Evolutionary conservation across 805 yeast genomes (phyloP).

Genomic region (Jamesozyma lodderae): DNA sequence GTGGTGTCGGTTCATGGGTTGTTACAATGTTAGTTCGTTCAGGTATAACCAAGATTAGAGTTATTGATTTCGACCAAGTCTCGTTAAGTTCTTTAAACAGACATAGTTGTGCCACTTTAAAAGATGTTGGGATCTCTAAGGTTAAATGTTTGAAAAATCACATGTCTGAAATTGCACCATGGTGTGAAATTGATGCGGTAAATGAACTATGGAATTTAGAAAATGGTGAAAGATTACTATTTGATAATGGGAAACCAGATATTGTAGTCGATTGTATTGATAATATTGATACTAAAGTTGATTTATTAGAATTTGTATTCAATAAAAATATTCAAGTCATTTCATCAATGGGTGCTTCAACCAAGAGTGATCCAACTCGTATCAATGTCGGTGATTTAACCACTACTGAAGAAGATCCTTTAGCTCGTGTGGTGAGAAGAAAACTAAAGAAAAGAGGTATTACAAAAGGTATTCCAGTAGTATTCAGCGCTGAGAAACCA

Average conservation of each 20-base stretch:
- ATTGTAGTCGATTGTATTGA: slow-evolving; percentile 93
- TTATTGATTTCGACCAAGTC: slow-evolving; percentile 95
- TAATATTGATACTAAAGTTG: slow-evolving; percentile 94
- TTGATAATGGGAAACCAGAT: slow-evolving; percentile 51
- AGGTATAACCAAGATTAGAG: slow-evolving; percentile 69
- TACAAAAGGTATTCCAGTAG: slow-evolving; percentile 66
- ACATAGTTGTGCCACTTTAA: slow-evolving; percentile 86
- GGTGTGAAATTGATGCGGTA: slow-evolving; percentile 73
- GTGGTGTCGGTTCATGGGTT: slow-evolving; percentile 98
- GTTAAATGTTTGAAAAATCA: slow-evolving; percentile 72
- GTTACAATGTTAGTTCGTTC: slow-evolving; percentile 85
- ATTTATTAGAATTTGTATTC: slow-evolving; percentile 66
- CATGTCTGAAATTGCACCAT: slow-evolving; percentile 75
- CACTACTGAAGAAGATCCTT: slow-evolving; percentile 86
- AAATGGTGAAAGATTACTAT: slow-evolving; percentile 48
- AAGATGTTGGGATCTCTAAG: slow-evolving; percentile 88
- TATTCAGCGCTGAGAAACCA: slow-evolving; percentile 92
- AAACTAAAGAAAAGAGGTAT: slow-evolving; percentile 76
- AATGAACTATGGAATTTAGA: slow-evolving; percentile 71
- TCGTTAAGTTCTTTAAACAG: slow-evolving; percentile 84
- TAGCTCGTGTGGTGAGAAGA: slow-evolving; percentile 80
- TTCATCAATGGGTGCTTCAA: slow-evolving; percentile 95
- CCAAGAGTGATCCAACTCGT: slow-evolving; percentile 91
- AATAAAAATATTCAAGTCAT: slow-evolving; percentile 55
- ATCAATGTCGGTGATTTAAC: slow-evolving; percentile 84